A percentile compares a stretch with the other conserved stretches of the same genome.
These are phyloP conservation scores for Williopsis jadinii DNA, from an alignment of 1,139 yeast species.

Conservation along the genomic window DNA sequence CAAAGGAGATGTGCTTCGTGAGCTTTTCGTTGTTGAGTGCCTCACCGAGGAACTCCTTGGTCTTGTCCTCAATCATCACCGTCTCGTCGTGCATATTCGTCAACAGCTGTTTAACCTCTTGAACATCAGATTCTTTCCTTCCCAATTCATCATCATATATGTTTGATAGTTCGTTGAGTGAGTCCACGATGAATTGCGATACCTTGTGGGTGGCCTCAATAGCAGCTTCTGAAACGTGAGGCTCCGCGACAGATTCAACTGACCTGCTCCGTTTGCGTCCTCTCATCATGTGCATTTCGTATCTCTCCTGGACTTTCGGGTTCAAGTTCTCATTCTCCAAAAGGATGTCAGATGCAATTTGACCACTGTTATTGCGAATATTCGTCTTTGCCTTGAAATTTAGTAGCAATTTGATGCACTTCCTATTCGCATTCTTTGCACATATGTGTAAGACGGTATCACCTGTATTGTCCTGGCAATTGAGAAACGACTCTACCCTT, in stretches of 20 bases:
- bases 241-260: slow-evolving; percentile 16
- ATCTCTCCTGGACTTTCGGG: slow-evolving; percentile 19
- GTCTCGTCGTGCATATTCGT: slow-evolving; percentile 35
- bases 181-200: slow-evolving; percentile 36
- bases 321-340: slow-evolving; percentile 25
- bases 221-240: slow-evolving; percentile 41
- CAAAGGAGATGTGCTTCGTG: slow-evolving; percentile 11
- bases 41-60: slow-evolving; percentile 24
- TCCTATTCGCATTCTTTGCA: slow-evolving; percentile 66
- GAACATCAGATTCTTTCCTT: slow-evolving; percentile 42
- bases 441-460: slow-evolving; percentile 86
- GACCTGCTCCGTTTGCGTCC: slow-evolving; percentile 1
- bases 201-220: slow-evolving; percentile 41
- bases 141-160: slow-evolving; percentile 46
- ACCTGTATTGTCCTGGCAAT: slow-evolving; percentile 76
- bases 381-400: slow-evolving; percentile 69
- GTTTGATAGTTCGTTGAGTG: slow-evolving; percentile 45
- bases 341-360: slow-evolving; percentile 66
- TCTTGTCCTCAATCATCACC: slow-evolving; percentile 24
- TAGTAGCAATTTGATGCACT: slow-evolving; percentile 65
- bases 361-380: slow-evolving; percentile 63
- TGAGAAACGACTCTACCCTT: slow-evolving; percentile 47
- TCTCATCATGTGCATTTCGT: slow-evolving; percentile 15
- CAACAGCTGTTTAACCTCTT: slow-evolving; percentile 36
- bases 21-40: slow-evolving; percentile 14